Percentiles rank a stretch among this genome's conserved stretches.
Evolutionary conservation across 1,284 basidiomycete species (phyloP).

Genomic region (Ustilago curta): DNA sequence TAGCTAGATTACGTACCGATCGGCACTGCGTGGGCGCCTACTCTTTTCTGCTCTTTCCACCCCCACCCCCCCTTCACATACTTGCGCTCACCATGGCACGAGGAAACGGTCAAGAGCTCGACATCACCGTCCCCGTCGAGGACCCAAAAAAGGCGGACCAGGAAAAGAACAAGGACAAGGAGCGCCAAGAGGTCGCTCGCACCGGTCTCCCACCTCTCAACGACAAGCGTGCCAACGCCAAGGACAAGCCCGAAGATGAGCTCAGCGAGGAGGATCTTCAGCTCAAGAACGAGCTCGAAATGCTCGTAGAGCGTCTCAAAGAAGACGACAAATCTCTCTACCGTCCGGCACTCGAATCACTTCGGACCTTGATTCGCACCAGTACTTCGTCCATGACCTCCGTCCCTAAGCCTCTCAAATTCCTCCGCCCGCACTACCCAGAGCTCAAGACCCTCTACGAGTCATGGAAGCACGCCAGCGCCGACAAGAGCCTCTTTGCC

Average conservation of each 20-base stretch:
- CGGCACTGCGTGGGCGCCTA: constrained; percentile 8
- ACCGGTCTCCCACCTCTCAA: constrained; percentile 44
- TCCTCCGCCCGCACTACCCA: constrained; percentile 93
- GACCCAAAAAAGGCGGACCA: constrained; percentile 51
- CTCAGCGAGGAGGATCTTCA: constrained; percentile 90
- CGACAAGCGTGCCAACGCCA: constrained; percentile 40
- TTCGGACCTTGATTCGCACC: constrained; percentile 92
- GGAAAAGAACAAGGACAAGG: constrained; percentile 51
- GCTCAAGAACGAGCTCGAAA: constrained; percentile 94
- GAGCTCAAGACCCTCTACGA: constrained; percentile 74
- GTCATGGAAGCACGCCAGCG: constrained; percentile 51
- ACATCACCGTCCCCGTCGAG: constrained; percentile 52
- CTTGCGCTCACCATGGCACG: constrained; percentile 45
- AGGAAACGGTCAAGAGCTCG: constrained; percentile 50
- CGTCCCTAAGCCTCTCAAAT: constrained; percentile 98
- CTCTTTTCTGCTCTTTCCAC: background rate
- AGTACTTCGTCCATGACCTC: constrained; percentile 99
- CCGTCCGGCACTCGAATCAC: constrained; percentile 89
- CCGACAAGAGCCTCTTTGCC: constrained; percentile 86
- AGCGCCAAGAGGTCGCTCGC: constrained; percentile 48
- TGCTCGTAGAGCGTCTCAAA: constrained; percentile 94
- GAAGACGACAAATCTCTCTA: constrained; percentile 88
- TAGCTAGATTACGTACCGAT: background rate
- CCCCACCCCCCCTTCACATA: constrained; percentile 5
- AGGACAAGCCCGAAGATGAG: constrained; percentile 80